A percentile compares a stretch with the other conserved stretches of the same genome.
Evolutionary conservation across 768 basidiomycete species (phyloP).

Genomic region (Trametes meyenii): DNA sequence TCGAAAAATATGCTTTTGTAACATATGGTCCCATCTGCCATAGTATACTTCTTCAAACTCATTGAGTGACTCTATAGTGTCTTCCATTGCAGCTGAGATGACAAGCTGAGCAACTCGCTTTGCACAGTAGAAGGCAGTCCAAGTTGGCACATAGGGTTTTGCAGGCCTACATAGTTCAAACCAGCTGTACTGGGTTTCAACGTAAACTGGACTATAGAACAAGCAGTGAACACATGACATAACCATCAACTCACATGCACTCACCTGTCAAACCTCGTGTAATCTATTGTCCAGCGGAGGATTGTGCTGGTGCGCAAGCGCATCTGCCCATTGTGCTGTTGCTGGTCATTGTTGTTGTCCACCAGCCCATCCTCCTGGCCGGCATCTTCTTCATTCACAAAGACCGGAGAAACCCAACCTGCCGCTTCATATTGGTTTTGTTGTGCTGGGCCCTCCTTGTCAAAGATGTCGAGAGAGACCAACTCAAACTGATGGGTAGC

Average conservation of each 20-base stretch:
- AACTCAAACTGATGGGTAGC: constrained; percentile 46
- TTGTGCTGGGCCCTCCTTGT: constrained; percentile 39
- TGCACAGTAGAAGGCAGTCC: constrained; percentile 52
- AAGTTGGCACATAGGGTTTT: constrained; percentile 48
- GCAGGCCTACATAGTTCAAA: constrained; percentile 56
- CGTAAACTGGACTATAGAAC: constrained; percentile 54
- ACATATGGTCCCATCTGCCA: constrained; percentile 7
- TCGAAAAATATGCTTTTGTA: neutral
- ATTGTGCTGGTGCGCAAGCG: constrained; percentile 51
- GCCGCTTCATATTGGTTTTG: constrained; percentile 53
- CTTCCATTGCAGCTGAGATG: constrained; percentile 37
- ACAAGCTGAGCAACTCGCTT: constrained; percentile 56
- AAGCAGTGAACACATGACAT: neutral
- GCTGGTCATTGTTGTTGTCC: constrained; percentile 31
- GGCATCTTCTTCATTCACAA: constrained; percentile 60
- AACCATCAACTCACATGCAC: constrained; percentile 26
- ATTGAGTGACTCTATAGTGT: constrained; percentile 35
- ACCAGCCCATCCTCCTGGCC: constrained; percentile 57
- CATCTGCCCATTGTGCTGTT: constrained; percentile 28
- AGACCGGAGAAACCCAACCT: constrained; percentile 52
- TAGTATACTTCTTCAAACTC: constrained; percentile 38
- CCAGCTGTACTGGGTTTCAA: constrained; percentile 67
- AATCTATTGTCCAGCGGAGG: constrained; percentile 53
- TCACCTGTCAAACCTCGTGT: constrained; percentile 52
- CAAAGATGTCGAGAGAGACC: constrained; percentile 50